Evolutionary conservation across 2,329 filamentous ascomycete genomes (phyloP).

Genomic region (Exophiala alcalophila): DNA sequence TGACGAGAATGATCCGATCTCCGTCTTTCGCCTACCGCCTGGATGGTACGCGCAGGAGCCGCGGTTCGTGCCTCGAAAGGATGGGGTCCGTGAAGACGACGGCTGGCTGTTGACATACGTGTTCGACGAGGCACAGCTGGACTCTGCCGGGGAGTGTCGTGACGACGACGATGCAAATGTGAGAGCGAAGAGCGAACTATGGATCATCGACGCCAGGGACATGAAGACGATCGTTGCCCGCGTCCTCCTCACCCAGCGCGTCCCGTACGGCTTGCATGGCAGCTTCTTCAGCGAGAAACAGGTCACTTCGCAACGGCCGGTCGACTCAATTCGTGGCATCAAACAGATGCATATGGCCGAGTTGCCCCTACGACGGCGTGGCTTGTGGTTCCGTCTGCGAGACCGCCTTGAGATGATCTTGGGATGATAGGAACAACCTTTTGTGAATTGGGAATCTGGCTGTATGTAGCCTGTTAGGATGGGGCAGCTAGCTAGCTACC

Average conservation of each 20-base stretch:
- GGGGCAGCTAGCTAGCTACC: too few relatives aligned
- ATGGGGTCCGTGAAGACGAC: constrained; percentile 56
- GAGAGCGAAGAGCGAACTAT: constrained; percentile 62
- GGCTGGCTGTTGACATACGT: constrained; percentile 67
- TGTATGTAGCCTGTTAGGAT: too few relatives aligned
- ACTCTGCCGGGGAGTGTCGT: constrained; percentile 47
- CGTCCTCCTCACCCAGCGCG: constrained; percentile 61
- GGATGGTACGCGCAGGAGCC: constrained; percentile 66
- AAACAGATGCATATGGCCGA: constrained; percentile 8
- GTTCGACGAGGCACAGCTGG: constrained; percentile 65
- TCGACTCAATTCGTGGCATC: constrained; percentile 34
- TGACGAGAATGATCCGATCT: constrained; percentile 55
- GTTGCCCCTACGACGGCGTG: background rate
- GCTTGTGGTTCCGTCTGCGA: constrained; percentile 10
- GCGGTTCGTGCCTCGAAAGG: constrained; percentile 56
- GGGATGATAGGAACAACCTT: constrained; percentile 12
- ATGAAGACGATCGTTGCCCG: constrained; percentile 61
- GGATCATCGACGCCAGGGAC: constrained; percentile 62
- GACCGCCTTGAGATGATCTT: constrained; percentile 9
- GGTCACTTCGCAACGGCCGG: constrained; percentile 48
- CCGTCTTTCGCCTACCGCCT: constrained; percentile 59
- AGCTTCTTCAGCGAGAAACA: constrained; percentile 58
- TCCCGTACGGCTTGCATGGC: constrained; percentile 68
- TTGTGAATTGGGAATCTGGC: too few relatives aligned
- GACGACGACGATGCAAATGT: too few relatives aligned